These are phyloP conservation scores for Alternaria atra DNA, from an alignment of 2,329 filamentous ascomycete species.

Conservation along the genomic window DNA sequence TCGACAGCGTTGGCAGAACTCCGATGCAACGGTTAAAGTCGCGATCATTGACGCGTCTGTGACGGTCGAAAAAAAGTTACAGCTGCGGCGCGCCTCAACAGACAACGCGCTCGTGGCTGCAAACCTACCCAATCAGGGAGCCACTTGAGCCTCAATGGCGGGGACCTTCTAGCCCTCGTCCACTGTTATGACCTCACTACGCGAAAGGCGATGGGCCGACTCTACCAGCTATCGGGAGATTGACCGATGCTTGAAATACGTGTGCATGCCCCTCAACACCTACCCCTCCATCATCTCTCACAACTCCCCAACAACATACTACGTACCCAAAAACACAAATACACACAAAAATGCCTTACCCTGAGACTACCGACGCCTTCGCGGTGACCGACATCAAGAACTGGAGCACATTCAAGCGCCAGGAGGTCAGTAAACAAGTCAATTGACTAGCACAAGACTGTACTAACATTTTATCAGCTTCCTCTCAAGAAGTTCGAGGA, in stretches of 20 bases:
- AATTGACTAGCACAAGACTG: neutral
- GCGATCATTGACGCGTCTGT: constrained; percentile 20
- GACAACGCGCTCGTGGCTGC: constrained; percentile 5
- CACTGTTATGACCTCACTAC: constrained; percentile 46
- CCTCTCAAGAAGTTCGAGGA: constrained; percentile 86
- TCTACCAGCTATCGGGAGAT: constrained; percentile 25
- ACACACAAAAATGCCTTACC: constrained; percentile 57
- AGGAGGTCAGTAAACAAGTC: constrained; percentile 55
- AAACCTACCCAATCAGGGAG: constrained; percentile 9
- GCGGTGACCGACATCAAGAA: constrained; percentile 66
- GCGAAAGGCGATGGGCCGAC: constrained; percentile 38
- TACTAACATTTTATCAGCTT: constrained; percentile 62
- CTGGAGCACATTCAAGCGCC: constrained; percentile 66
- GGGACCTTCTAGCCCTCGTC: constrained; percentile 20
- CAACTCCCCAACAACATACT: constrained; percentile 6
- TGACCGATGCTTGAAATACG: constrained; percentile 36
- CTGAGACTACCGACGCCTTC: constrained; percentile 61
- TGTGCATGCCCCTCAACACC: constrained; percentile 34
- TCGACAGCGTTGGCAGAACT: constrained; percentile 5
- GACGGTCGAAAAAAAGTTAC: constrained; percentile 17
- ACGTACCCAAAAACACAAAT: constrained; percentile 11
- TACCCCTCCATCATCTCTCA: constrained; percentile 23
- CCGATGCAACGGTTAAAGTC: constrained; percentile 12
- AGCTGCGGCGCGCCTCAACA: constrained; percentile 8
- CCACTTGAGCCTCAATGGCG: constrained; percentile 4